Evolutionary conservation across 352 stramenopile species (phyloP), one percentile per base, ranked within the genome.

Genomic region (Thraustochytrium striatum): DNA sequence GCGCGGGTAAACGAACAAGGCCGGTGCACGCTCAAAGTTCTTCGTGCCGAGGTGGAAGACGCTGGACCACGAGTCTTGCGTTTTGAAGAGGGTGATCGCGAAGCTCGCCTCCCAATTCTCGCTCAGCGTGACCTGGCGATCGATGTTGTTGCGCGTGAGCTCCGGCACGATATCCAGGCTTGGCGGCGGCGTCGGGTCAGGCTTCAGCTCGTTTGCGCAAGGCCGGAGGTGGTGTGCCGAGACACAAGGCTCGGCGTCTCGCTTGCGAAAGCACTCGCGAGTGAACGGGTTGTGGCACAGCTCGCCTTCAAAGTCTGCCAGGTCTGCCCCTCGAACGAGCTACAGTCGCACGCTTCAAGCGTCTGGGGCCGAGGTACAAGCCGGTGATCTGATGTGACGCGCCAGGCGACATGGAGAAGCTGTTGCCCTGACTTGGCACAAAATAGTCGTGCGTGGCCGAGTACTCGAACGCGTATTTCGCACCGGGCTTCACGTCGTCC

Each of bases 281-380:
- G 65, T 43, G 7, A 75, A 30, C n/a, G 65, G 65, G 50, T 75
- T 75, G 11, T 62, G 58, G 39, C 65, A 75, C 1, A 75, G 30
- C 9, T 58, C 68, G 25, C 5, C 1, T 7, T 75, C 65, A 25
- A 3, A 19, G 19, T 28, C 30, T 21, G 52, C 32, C 30, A 5
- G 41, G 35, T 9, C 13, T 0, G 33, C 36, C 21, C 53, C 5
- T 58, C 65, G 32, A 43, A 75, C 19, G 65, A 62, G 9, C 8
- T 28, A 30, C 65, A 75, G 8, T 9, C 9, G 39, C 65, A 75
- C 32, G 65, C 65, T 7, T 30, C 0, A 21, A 61, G 65, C 16
- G 39, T 8, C 8, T n/a, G 32, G 5, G 65, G 11, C 16, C 35
- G 1, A 75, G 35, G n/a, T 36, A 11, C 16, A 75, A 21, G 2